A percentile compares a stretch with the other conserved stretches of the same genome.
phyloP scores from a whole-genome alignment of 768 basidiomycete species.

The Mycena sanguinolenta region DNA sequence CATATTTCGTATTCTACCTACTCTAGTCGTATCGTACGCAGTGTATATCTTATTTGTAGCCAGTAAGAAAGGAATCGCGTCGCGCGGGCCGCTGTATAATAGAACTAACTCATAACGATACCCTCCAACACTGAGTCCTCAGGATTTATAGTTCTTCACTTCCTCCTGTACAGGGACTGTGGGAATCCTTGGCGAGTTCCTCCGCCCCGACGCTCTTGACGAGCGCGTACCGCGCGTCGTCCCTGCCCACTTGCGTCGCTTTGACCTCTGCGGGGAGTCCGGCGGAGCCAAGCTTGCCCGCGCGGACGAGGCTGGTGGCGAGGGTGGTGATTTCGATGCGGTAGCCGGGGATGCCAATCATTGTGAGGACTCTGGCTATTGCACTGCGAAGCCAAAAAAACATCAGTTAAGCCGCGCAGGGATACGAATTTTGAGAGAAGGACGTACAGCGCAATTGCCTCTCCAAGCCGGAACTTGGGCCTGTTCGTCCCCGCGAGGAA shows the following conservation, averaged over 20 bases:
- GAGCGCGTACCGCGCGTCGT: constrained; percentile 62
- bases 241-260: constrained; percentile 56
- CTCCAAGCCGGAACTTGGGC: constrained; percentile 52
- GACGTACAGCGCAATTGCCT: constrained; percentile 59
- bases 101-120: constrained; percentile 25
- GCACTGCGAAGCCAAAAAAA: constrained; percentile 44
- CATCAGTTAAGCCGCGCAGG: not conserved
- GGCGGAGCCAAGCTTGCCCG: constrained; percentile 67
- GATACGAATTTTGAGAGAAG: not conserved
- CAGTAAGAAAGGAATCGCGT: not conserved
- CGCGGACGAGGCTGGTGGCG: constrained; percentile 66
- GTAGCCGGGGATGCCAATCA: constrained; percentile 51
- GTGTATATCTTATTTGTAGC: constrained; percentile 36
- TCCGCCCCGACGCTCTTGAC: constrained; percentile 67
- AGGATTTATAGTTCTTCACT: too few species aligned
- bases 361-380: constrained; percentile 53
- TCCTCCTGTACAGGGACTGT: too few species aligned
- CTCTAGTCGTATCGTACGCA: too few species aligned
- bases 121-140: constrained; percentile 21
- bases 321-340: constrained; percentile 68
- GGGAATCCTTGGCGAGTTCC: constrained; percentile 49
- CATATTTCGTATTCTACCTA: too few species aligned
- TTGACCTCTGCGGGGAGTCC: constrained; percentile 58
- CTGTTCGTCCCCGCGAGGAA: constrained; percentile 65
- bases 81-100: constrained; percentile 4